Evolutionary conservation across 371 early-diverging fungal species (phyloP).

Genomic region (Rhizomucor pusillus): DNA sequence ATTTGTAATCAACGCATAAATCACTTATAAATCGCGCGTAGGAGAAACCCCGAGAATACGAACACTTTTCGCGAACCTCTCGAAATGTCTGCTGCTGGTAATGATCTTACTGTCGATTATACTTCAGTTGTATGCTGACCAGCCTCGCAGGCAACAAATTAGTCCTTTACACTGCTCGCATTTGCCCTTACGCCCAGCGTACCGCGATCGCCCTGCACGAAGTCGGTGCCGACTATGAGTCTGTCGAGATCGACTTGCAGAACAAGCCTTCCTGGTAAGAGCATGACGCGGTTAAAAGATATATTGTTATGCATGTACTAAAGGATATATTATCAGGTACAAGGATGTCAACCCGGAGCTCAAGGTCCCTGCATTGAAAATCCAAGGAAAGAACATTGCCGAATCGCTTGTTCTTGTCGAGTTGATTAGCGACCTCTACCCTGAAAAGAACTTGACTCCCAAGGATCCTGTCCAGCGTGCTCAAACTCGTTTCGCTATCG

Average conservation of each 20-base stretch:
- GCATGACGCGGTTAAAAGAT: neutral
- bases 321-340: constrained; percentile 24
- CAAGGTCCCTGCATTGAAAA: constrained; percentile 50
- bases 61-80: too few species aligned
- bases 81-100: too few species aligned
- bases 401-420: constrained; percentile 55
- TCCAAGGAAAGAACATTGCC: constrained; percentile 36
- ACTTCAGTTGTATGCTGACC: too few species aligned
- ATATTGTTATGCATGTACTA: neutral
- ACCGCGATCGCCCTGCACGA: constrained; percentile 55
- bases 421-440: constrained; percentile 45
- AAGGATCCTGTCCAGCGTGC: constrained; percentile 45
- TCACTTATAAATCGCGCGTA: too few species aligned
- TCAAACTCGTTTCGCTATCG: constrained; percentile 54
- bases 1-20: too few species aligned
- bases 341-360: constrained; percentile 46
- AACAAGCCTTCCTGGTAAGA: constrained; percentile 64
- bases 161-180: constrained; percentile 47
- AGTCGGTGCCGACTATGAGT: constrained; percentile 42
- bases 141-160: constrained; percentile 15
- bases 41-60: too few species aligned
- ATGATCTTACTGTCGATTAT: too few species aligned
- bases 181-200: constrained; percentile 67
- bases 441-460: constrained; percentile 43
- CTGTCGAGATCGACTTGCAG: constrained; percentile 55